phyloP scores from a whole-genome alignment of 23 red algal species.

The Agarophyton chilense region DNA sequence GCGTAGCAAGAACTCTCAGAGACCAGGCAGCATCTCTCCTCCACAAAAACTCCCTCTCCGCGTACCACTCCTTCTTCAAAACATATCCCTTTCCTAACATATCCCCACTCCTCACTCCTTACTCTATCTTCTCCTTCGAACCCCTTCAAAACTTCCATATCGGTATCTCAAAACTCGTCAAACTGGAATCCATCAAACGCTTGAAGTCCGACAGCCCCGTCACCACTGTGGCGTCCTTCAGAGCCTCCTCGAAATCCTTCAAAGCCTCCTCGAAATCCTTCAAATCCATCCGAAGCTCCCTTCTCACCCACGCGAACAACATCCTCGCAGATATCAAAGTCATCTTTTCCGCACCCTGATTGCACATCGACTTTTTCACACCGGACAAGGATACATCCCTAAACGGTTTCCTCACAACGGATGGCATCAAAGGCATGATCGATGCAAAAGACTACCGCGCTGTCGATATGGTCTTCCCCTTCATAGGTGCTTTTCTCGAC shows the following conservation, averaged over 20 bases:
- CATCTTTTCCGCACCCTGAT: not conserved
- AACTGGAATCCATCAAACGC: not conserved
- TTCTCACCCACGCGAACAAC: not conserved
- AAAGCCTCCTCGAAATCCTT: not conserved
- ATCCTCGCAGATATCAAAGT: not conserved
- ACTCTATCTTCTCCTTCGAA: too few species aligned
- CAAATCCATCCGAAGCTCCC: not conserved
- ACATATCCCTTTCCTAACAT: not conserved
- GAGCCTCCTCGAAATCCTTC: too few species aligned
- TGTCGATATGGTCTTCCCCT: too few species aligned
- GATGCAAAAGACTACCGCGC: constrained; percentile 52
- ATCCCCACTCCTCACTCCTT: constrained; percentile 8
- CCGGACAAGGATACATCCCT: not conserved
- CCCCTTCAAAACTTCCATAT: constrained; percentile 5
- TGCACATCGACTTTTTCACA: constrained; percentile 25
- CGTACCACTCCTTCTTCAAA: not conserved
- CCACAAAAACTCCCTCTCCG: too few species aligned
- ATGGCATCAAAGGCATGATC: constrained; percentile 34
- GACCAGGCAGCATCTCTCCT: not conserved
- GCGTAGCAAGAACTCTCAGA: not conserved
- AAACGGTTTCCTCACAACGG: not conserved
- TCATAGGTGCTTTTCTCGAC: constrained; percentile 20
- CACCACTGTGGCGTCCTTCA: not conserved
- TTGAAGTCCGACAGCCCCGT: too few species aligned
- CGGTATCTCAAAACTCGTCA: constrained; percentile 18